Conservation (phyloP, 768 basidiomycete species). For the Tricholoma saponaceum region DNA sequence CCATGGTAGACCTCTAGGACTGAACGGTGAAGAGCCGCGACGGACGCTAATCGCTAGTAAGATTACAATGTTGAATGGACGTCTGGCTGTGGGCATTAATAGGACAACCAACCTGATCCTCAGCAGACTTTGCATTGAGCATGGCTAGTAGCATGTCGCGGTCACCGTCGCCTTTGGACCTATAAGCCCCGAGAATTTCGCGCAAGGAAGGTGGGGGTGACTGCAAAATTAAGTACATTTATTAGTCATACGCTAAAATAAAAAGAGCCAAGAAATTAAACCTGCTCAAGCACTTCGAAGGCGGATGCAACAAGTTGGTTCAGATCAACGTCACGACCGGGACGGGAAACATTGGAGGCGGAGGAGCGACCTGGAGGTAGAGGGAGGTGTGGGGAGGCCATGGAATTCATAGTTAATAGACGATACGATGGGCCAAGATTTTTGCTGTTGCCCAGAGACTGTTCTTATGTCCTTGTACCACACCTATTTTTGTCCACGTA, state of each 20-base stretch:
- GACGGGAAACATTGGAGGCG: slow-evolving; percentile 16
- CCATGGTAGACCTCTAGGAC: slow-evolving; percentile 60
- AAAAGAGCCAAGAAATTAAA: slow-evolving; percentile 22
- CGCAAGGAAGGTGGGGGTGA: slow-evolving; percentile 76
- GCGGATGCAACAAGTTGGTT: slow-evolving; percentile 35
- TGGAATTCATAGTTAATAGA: slow-evolving; percentile 32
- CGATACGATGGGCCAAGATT: slow-evolving; percentile 35
- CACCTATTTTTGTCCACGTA: slow-evolving; percentile 40
- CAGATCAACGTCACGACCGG: slow-evolving; percentile 22
- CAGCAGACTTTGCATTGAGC: slow-evolving; percentile 88
- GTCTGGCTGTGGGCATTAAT: not conserved
- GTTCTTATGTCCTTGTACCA: slow-evolving; percentile 41
- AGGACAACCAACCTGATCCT: slow-evolving; percentile 71
- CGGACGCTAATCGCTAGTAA: slow-evolving; percentile 63
- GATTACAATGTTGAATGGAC: not conserved
- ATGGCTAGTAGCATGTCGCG: slow-evolving; percentile 88
- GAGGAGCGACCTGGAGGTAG: slow-evolving; percentile 21
- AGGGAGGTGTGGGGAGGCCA: slow-evolving; percentile 18
- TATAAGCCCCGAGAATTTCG: slow-evolving; percentile 85
- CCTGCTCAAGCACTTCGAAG: slow-evolving; percentile 40
- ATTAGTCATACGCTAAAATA: slow-evolving; percentile 13
- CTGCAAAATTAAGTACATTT: slow-evolving; percentile 34
- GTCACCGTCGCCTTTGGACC: slow-evolving; percentile 84
- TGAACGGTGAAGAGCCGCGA: slow-evolving; percentile 66
- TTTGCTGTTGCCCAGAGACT: slow-evolving; percentile 31